phyloP scores from a whole-genome alignment of 805 yeast genomes.

The Pichia sporocuriosa region DNA sequence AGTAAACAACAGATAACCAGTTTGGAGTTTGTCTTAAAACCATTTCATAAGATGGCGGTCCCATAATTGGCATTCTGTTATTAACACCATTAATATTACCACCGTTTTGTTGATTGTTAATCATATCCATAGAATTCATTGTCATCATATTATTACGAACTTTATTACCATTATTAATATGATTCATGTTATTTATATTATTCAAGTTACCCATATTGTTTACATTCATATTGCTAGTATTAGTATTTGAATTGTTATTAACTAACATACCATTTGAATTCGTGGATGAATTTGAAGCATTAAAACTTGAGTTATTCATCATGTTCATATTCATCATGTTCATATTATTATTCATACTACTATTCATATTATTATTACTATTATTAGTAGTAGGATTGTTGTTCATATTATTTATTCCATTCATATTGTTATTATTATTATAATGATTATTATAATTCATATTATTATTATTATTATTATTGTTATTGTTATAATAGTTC shows the following conservation, averaged over 20 bases:
- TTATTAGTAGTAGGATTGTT: not conserved
- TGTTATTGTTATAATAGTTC: not conserved
- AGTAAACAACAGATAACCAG: slow-evolving; percentile 80
- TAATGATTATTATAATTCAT: not conserved
- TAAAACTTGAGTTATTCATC: not conserved
- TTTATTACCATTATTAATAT: slow-evolving; percentile 3
- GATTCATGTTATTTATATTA: not conserved
- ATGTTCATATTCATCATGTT: slow-evolving; percentile 5
- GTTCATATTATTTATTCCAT: not conserved
- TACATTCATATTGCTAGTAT: not conserved
- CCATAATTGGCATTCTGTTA: slow-evolving; percentile 12
- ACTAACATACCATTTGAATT: not conserved
- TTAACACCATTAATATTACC: not conserved
- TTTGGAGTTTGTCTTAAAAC: slow-evolving; percentile 73
- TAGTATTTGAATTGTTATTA: not conserved
- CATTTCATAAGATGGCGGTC: slow-evolving; percentile 46
- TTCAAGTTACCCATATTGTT: not conserved
- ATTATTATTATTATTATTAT: not conserved
- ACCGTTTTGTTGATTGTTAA: slow-evolving; percentile 1
- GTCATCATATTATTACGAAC: slow-evolving; percentile 5
- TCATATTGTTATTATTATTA: not conserved
- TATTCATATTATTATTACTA: slow-evolving; percentile 11
- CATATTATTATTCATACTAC: slow-evolving; percentile 1
- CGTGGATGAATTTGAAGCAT: not conserved
- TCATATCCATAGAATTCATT: slow-evolving; percentile 3